A percentile compares a stretch with the other conserved stretches of the same genome.
Conservation (phyloP, 2,329 filamentous ascomycete species). For the Arthrobotrys megalospora region DNA sequence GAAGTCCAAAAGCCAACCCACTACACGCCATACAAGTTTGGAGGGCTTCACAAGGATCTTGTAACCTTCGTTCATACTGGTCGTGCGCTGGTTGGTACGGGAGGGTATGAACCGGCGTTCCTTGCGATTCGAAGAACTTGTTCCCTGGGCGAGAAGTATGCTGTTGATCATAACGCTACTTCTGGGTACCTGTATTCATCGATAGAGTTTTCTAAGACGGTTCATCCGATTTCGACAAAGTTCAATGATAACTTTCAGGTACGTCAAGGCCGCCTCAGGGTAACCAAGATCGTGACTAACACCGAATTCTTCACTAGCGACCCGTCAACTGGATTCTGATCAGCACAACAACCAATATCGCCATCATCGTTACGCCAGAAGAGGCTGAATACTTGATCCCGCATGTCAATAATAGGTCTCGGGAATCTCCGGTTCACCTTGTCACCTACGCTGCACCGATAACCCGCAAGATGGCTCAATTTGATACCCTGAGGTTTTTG, state of each 20-base stretch:
- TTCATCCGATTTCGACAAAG: slow-evolving; percentile 65
- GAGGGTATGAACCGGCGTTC: slow-evolving; percentile 69
- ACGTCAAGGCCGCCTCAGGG: slow-evolving; percentile 55
- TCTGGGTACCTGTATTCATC: slow-evolving; percentile 68
- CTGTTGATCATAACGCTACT: slow-evolving; percentile 68
- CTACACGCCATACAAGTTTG: slow-evolving; percentile 68
- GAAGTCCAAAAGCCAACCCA: slow-evolving; percentile 71
- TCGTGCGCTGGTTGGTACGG: slow-evolving; percentile 66
- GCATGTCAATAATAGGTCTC: slow-evolving; percentile 21
- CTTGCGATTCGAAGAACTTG: slow-evolving; percentile 60
- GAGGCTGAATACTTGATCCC: slow-evolving; percentile 72
- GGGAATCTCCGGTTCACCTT: slow-evolving; percentile 68
- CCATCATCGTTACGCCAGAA: slow-evolving; percentile 75
- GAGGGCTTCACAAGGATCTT: slow-evolving; percentile 71
- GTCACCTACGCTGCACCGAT: slow-evolving; percentile 75
- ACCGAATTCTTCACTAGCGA: slow-evolving; percentile 64
- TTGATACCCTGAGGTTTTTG: slow-evolving; percentile 73
- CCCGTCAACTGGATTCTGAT: slow-evolving; percentile 76
- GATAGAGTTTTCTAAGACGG: slow-evolving; percentile 70
- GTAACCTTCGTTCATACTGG: slow-evolving; percentile 70
- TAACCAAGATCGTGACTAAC: neutral
- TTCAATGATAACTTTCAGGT: slow-evolving; percentile 69
- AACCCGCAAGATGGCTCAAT: slow-evolving; percentile 74
- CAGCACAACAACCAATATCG: slow-evolving; percentile 70
- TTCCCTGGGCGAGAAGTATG: slow-evolving; percentile 49